Conservation (phyloP, 2,329 filamentous ascomycete species). For the Venturia pyrina region DNA sequence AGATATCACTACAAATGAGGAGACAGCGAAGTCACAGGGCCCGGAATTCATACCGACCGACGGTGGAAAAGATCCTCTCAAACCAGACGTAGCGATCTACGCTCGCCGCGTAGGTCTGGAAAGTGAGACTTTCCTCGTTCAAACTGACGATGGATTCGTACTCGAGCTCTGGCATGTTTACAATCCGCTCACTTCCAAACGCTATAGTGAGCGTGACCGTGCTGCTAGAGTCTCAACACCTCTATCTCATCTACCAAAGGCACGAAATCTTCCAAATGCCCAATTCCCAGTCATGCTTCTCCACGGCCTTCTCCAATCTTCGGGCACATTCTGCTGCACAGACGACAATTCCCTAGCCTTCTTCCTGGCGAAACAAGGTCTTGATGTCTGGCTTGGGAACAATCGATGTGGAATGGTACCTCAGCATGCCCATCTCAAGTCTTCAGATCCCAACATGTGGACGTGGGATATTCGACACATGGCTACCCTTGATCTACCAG, state of each 20-base stretch:
- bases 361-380: constrained; percentile 4
- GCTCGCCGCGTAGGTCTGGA: constrained; percentile 1
- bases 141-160: constrained; percentile 7
- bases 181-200: not conserved
- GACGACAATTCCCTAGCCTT: constrained; percentile 7
- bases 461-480: constrained; percentile 6
- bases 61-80: not conserved
- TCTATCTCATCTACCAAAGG: not conserved
- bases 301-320: constrained; percentile 9
- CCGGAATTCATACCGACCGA: not conserved
- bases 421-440: not conserved
- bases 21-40: not conserved
- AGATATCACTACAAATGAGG: not conserved
- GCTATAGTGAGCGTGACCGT: not conserved
- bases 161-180: constrained; percentile 7
- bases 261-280: not conserved
- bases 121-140: constrained; percentile 1
- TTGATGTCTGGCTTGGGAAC: constrained; percentile 11
- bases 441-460: constrained; percentile 5
- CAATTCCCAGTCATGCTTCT: constrained; percentile 2
- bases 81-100: not conserved
- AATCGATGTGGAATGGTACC: constrained; percentile 6
- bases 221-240: not conserved
- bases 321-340: constrained; percentile 1
- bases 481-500: constrained; percentile 8